These are phyloP conservation scores for Trametopsis cervina DNA, from an alignment of 768 basidiomycete species.

Conservation along the genomic window DNA sequence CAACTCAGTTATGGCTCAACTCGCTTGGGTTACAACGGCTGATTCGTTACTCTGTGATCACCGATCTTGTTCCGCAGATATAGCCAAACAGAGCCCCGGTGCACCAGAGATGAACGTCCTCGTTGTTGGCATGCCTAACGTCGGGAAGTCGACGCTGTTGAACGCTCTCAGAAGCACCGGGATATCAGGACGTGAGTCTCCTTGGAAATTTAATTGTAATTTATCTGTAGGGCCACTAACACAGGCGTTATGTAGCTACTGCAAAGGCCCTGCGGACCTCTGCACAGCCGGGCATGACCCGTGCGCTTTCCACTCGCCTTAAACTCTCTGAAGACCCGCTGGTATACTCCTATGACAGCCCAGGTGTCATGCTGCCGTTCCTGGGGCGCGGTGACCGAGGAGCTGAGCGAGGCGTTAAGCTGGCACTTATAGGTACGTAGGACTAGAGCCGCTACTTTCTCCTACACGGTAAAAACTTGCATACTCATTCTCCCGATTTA, in stretches of 20 bases:
- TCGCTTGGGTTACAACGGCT: background rate
- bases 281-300: conserved; percentile 85
- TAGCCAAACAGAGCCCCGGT: conserved; percentile 63
- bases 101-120: conserved; percentile 79
- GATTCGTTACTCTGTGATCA: too few relatives aligned
- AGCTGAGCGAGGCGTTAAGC: conserved; percentile 87
- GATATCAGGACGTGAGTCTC: conserved; percentile 76
- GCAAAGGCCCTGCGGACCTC: conserved; percentile 90
- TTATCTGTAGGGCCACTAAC: background rate
- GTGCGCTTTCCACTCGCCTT: conserved; percentile 80
- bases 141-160: conserved; percentile 92
- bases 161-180: conserved; percentile 87
- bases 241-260: conserved; percentile 37
- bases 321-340: conserved; percentile 75
- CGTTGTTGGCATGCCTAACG: conserved; percentile 98
- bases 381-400: conserved; percentile 81
- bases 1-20: conserved; percentile 6
- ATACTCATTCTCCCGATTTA: background rate
- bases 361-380: conserved; percentile 96
- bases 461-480: background rate
- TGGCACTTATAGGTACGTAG: conserved; percentile 84
- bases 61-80: conserved; percentile 35
- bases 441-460: background rate
- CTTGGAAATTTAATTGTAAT: too few relatives aligned
- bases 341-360: conserved; percentile 93